Percentiles rank a stretch among this genome's conserved stretches.
Conservation (phyloP, 2,329 filamentous ascomycete species). For the Amylocarpus encephaloides region DNA sequence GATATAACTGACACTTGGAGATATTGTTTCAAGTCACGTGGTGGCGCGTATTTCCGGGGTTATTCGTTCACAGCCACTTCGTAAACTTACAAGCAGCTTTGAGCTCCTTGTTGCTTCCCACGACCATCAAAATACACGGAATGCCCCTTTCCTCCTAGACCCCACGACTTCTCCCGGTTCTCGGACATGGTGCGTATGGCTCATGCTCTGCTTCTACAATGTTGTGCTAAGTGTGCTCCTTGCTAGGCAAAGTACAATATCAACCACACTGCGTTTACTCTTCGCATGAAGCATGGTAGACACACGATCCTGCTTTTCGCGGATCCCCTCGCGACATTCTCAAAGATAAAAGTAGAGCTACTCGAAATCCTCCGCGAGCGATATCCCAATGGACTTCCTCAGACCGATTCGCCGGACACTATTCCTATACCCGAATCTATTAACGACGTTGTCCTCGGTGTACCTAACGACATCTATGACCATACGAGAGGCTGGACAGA, state of each 20-base stretch:
- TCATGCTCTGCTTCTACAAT: not conserved
- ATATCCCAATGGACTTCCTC: conserved; percentile 47
- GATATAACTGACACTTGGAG: no score
- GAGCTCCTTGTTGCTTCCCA: no score
- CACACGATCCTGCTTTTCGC: conserved; percentile 66
- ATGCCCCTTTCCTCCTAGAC: no score
- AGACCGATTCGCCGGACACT: conserved; percentile 23
- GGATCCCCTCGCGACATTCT: conserved; percentile 50
- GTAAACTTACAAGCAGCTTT: no score
- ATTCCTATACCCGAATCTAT: conserved; percentile 34
- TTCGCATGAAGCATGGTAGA: conserved; percentile 67
- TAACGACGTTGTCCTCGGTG: conserved; percentile 40
- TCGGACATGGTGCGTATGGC: not conserved
- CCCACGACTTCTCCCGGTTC: not conserved
- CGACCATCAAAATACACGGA: no score
- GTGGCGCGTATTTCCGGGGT: no score
- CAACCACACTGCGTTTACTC: conserved; percentile 50
- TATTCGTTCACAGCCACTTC: no score
- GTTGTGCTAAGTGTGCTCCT: not conserved
- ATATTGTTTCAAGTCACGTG: no score
- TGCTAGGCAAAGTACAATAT: conserved; percentile 13
- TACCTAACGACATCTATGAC: conserved; percentile 42
- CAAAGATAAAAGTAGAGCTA: conserved; percentile 51
- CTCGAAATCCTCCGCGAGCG: conserved; percentile 50
- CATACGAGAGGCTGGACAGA: conserved; percentile 42